Conservation (phyloP, 2,329 filamentous ascomycete species). For the Scytalidium lignicola region DNA sequence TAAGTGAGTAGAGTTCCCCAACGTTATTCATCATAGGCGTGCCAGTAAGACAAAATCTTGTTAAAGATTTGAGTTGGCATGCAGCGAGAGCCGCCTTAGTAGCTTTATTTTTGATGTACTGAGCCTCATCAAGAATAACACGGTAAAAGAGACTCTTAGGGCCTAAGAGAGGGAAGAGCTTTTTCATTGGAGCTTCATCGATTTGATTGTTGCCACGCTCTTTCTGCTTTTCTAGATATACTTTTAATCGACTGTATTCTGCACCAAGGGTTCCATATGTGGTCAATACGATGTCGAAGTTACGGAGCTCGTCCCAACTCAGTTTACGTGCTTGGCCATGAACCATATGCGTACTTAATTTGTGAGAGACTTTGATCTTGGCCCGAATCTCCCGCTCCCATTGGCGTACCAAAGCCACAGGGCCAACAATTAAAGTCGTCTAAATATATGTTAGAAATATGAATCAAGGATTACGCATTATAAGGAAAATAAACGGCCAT, state of each 20-base stretch:
- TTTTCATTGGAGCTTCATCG: slow-evolving; percentile 30
- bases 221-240: slow-evolving; percentile 32
- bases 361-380: slow-evolving; percentile 57
- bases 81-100: slow-evolving; percentile 59
- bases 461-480: background rate
- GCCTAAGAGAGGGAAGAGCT: slow-evolving; percentile 46
- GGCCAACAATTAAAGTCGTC: slow-evolving; percentile 79
- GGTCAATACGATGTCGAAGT: slow-evolving; percentile 71
- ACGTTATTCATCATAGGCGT: slow-evolving; percentile 89
- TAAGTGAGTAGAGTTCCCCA: slow-evolving; percentile 69
- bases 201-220: slow-evolving; percentile 23
- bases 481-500: background rate
- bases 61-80: slow-evolving; percentile 50
- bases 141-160: slow-evolving; percentile 58
- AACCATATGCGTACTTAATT: slow-evolving; percentile 61
- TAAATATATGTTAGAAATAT: slow-evolving; percentile 27
- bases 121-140: slow-evolving; percentile 73
- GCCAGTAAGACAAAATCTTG: slow-evolving; percentile 72
- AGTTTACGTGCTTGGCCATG: slow-evolving; percentile 56
- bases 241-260: slow-evolving; percentile 59
- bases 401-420: slow-evolving; percentile 74
- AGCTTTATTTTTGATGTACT: slow-evolving; percentile 71
- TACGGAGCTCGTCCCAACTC: slow-evolving; percentile 56
- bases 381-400: slow-evolving; percentile 76
- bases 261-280: slow-evolving; percentile 69